Percentiles rank a stretch among this genome's conserved stretches.
phyloP scores from a whole-genome alignment of 129 eudicot genomes.

The Centaurea solstitialis region DNA sequence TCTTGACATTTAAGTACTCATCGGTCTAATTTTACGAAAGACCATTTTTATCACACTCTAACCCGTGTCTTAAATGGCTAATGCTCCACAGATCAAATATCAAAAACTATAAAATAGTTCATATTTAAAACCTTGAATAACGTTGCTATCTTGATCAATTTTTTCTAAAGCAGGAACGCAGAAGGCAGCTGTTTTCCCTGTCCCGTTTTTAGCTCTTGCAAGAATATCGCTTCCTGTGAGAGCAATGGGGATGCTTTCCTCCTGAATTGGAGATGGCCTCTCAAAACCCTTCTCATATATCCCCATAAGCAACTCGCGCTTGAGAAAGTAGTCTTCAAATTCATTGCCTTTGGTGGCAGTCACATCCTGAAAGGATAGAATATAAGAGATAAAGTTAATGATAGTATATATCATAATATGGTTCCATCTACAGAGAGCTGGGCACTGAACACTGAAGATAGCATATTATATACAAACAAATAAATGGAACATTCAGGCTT shows the following conservation, averaged over 20 bases:
- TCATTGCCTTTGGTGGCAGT: constrained; percentile 98
- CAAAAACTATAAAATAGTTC: constrained; percentile 5
- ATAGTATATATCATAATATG: background rate
- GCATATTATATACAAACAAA: background rate
- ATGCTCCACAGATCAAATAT: constrained; percentile 7
- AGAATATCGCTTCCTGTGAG: constrained; percentile 96
- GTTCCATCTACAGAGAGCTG: background rate
- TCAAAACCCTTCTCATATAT: constrained; percentile 98
- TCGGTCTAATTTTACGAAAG: background rate
- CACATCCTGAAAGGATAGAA: constrained; percentile 65
- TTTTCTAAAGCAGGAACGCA: constrained; percentile 98
- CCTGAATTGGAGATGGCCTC: constrained; percentile 97
- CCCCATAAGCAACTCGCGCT: constrained; percentile 95
- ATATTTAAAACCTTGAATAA: constrained; percentile 74
- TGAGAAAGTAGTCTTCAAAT: constrained; percentile 95
- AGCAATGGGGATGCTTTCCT: constrained; percentile 99
- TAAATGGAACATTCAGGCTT: background rate
- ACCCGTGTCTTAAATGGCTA: background rate
- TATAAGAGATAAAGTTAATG: background rate
- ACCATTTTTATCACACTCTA: background rate
- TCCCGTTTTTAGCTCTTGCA: constrained; percentile 98
- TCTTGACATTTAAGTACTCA: background rate
- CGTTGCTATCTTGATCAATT: constrained; percentile 86
- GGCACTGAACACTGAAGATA: background rate
- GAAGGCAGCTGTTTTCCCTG: constrained; percentile 98